These are phyloP conservation scores for Mortierella sp. DNA, from an alignment of 371 early-diverging fungal species.

Conservation along the genomic window DNA sequence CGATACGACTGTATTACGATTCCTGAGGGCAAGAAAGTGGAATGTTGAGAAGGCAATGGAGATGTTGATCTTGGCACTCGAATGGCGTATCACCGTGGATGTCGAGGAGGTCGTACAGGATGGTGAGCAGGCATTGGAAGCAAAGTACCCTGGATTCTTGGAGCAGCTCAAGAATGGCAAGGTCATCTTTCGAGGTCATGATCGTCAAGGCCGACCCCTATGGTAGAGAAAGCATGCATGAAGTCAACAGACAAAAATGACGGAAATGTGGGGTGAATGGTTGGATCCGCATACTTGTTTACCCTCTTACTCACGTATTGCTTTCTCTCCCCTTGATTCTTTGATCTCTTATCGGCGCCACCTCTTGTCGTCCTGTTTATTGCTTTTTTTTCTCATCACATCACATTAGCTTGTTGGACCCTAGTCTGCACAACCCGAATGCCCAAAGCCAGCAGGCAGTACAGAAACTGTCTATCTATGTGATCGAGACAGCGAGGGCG, in stretches of 20 bases:
- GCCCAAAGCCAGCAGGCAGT: slow-evolving; percentile 66
- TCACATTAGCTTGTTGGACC: slow-evolving; percentile 64
- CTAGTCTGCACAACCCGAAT: slow-evolving; percentile 65
- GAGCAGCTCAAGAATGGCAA: slow-evolving; percentile 67
- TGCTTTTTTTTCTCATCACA: slow-evolving; percentile 12
- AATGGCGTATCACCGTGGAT: slow-evolving; percentile 72
- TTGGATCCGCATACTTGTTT: not conserved
- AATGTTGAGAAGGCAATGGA: slow-evolving; percentile 73
- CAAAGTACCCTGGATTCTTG: slow-evolving; percentile 61
- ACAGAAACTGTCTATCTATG: slow-evolving; percentile 74
- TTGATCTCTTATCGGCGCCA: slow-evolving; percentile 4
- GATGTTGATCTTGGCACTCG: slow-evolving; percentile 69
- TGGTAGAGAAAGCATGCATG: slow-evolving; percentile 59
- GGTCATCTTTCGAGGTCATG: slow-evolving; percentile 68
- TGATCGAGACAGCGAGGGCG: slow-evolving; percentile 85
- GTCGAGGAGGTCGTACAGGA: slow-evolving; percentile 66
- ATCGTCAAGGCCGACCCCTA: slow-evolving; percentile 66
- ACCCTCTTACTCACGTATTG: slow-evolving; percentile 22
- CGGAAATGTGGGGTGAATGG: slow-evolving; percentile 6
- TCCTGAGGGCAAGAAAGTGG: slow-evolving; percentile 81
- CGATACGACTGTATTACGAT: slow-evolving; percentile 72
- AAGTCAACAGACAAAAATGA: not conserved
- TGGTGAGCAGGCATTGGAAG: slow-evolving; percentile 69
- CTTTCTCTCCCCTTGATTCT: not conserved
- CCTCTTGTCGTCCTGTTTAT: not conserved